Conservation (phyloP, 2,329 filamentous ascomycete species). For the Fonsecaea pedrosoi region DNA sequence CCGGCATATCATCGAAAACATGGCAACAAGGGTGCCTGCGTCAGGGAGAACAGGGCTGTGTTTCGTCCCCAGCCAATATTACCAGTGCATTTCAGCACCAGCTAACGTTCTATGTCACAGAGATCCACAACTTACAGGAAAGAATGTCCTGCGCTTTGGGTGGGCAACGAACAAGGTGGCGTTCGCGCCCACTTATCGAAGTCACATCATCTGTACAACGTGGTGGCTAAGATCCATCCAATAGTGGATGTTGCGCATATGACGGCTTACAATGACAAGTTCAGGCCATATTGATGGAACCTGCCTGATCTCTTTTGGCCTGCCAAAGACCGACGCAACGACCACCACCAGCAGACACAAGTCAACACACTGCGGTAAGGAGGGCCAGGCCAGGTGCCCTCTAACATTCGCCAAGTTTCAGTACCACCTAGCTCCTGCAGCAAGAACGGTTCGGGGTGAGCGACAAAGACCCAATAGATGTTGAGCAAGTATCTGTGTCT, state of each 20-base stretch:
- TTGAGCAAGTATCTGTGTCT: neutral
- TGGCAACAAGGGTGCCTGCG: slow-evolving; percentile 5
- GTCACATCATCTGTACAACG: neutral
- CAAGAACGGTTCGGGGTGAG: neutral
- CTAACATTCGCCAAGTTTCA: slow-evolving; percentile 1
- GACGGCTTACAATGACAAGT: neutral
- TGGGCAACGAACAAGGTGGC: neutral
- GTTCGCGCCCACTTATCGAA: neutral
- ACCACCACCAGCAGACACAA: neutral
- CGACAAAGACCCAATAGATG: neutral
- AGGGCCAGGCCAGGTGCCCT: neutral
- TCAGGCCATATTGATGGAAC: neutral
- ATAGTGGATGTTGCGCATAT: neutral
- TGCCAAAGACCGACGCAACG: neutral
- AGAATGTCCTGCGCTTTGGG: slow-evolving; percentile 1
- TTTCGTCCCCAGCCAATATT: slow-evolving; percentile 7
- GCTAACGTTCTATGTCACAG: neutral
- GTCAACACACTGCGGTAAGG: neutral
- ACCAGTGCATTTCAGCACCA: slow-evolving; percentile 4
- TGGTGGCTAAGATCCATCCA: neutral
- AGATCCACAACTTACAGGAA: neutral
- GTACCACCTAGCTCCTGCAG: slow-evolving; percentile 7
- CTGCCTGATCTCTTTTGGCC: neutral
- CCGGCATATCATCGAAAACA: neutral
- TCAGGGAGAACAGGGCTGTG: neutral